These are phyloP conservation scores for Fusarium sp. DNA, from an alignment of 2,329 filamentous ascomycete genomes.

Conservation along the genomic window DNA sequence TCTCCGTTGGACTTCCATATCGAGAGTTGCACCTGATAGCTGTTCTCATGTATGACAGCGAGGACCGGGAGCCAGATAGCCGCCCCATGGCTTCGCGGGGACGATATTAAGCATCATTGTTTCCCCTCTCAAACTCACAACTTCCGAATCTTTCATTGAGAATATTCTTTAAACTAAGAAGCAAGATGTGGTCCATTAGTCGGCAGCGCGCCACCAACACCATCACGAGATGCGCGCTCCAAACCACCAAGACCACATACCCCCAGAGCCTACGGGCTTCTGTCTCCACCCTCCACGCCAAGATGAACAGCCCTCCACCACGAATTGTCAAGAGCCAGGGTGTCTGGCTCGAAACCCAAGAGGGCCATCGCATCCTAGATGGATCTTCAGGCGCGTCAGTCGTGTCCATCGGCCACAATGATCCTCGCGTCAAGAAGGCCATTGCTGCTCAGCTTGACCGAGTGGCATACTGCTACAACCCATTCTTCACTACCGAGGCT, in stretches of 20 bases:
- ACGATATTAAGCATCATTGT: not conserved
- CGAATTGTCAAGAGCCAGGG: slow-evolving; percentile 23
- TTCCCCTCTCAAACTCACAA: not conserved
- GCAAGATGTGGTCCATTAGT: not conserved
- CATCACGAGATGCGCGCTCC: not conserved
- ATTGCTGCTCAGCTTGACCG: slow-evolving; percentile 16
- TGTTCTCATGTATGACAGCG: not conserved
- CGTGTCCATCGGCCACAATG: slow-evolving; percentile 28
- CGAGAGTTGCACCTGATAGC: not conserved
- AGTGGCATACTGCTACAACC: slow-evolving; percentile 32
- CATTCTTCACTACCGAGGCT: slow-evolving; percentile 29
- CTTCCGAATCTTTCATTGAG: no score
- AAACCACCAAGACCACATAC: fast-evolving
- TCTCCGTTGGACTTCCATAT: slow-evolving; percentile 18
- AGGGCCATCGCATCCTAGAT: slow-evolving; percentile 21
- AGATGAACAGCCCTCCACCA: slow-evolving; percentile 28
- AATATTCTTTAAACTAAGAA: not conserved
- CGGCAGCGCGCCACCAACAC: not conserved
- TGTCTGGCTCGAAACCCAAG: slow-evolving; percentile 25
- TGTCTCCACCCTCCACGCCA: slow-evolving; percentile 32
- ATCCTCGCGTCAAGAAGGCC: slow-evolving; percentile 24
- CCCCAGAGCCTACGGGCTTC: not conserved
- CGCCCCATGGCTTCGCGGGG: not conserved
- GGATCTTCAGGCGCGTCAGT: slow-evolving; percentile 35
- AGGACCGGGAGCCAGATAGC: not conserved